Conservation (phyloP, 352 stramenopile genomes). For the Lagenidium giganteum region DNA sequence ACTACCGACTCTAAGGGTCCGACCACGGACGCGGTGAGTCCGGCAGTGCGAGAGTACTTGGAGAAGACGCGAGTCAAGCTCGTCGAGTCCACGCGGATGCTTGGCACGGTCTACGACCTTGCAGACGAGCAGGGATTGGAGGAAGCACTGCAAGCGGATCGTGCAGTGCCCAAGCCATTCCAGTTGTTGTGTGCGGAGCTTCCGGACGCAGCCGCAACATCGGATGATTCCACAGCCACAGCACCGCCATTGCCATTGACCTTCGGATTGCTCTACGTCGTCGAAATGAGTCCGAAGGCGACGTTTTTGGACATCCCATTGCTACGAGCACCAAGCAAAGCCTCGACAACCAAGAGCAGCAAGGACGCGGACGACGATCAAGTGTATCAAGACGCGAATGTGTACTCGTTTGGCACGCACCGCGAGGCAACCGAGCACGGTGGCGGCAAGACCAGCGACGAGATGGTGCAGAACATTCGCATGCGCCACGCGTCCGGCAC, state of each 20-base stretch:
- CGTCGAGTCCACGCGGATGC: slow-evolving; percentile 27
- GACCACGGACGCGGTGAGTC: neutral
- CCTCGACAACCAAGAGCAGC: slow-evolving; percentile 3
- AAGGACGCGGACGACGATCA: slow-evolving; percentile 16
- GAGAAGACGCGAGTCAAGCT: slow-evolving; percentile 30
- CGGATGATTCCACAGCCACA: no score
- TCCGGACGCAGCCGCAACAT: slow-evolving; percentile 9
- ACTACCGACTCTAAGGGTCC: no score
- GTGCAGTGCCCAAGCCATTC: slow-evolving; percentile 16
- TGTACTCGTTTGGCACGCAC: slow-evolving; percentile 52
- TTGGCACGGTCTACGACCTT: slow-evolving; percentile 36
- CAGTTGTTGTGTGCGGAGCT: slow-evolving; percentile 62
- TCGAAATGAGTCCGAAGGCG: no score
- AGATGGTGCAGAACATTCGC: slow-evolving; percentile 86
- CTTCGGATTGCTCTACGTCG: no score
- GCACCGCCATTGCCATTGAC: no score
- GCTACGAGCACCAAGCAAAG: slow-evolving; percentile 22
- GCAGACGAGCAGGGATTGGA: slow-evolving; percentile 21
- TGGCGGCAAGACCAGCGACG: slow-evolving; percentile 67
- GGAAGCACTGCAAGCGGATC: slow-evolving; percentile 21
- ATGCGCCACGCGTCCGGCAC: slow-evolving; percentile 77
- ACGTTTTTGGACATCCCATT: slow-evolving; percentile 54
- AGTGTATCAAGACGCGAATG: slow-evolving; percentile 58
- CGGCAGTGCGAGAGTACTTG: slow-evolving; percentile 28
- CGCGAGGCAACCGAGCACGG: slow-evolving; percentile 57